Percentiles rank a stretch among this genome's conserved stretches.
phyloP scores from a whole-genome alignment of 2,329 filamentous ascomycete species.

The Trichoderma breve region DNA sequence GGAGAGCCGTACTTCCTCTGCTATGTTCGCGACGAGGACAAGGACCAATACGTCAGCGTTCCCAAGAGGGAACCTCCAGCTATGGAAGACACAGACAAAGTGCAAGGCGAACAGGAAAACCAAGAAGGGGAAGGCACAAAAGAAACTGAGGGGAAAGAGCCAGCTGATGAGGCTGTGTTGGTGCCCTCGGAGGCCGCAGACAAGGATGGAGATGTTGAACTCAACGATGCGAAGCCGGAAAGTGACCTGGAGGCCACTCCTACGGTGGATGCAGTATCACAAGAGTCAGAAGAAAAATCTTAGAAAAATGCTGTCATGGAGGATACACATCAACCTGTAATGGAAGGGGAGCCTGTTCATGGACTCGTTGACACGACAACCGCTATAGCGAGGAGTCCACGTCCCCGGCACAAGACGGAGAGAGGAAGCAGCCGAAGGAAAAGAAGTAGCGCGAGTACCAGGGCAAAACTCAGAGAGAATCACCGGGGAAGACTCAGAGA shows the following conservation, averaged over 20 bases:
- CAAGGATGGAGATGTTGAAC: conserved; percentile 28
- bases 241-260: neutral
- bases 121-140: neutral
- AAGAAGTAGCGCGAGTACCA: neutral
- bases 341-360: neutral
- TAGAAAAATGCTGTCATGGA: neutral
- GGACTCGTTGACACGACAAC: neutral
- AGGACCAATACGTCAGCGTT: conserved; percentile 51
- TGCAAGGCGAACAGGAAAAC: neutral
- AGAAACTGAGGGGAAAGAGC: neutral
- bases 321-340: neutral
- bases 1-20: conserved; percentile 83
- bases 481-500: neutral
- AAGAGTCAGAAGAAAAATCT: neutral
- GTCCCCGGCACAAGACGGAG: neutral
- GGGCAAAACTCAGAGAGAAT: neutral
- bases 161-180: neutral
- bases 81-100: conserved; percentile 18
- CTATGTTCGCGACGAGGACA: conserved; percentile 70
- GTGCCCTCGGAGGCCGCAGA: conserved; percentile 21
- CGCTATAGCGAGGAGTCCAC: neutral
- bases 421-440: neutral
- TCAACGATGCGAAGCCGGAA: conserved; percentile 17
- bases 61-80: conserved; percentile 38
- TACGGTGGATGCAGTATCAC: neutral